Conservation (phyloP, 805 yeast species). For the Maudiozyma saulgeensis region DNA sequence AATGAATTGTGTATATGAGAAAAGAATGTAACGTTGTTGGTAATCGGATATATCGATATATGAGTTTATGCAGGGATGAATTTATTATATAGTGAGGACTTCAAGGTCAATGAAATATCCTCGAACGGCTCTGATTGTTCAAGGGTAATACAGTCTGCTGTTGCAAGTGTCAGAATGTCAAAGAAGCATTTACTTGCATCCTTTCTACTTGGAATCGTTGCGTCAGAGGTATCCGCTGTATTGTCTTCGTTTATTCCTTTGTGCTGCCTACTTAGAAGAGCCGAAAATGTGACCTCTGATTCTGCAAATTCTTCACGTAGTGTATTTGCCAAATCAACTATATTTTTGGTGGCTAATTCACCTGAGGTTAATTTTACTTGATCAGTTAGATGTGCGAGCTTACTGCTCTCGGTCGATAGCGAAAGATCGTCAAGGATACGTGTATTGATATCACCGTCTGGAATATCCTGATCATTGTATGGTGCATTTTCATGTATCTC, state of each 20-base stretch:
- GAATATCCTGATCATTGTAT: background rate
- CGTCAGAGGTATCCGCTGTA: no score
- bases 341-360: constrained; percentile 20
- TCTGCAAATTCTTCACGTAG: constrained; percentile 8
- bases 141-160: constrained; percentile 57
- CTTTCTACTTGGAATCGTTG: constrained; percentile 6
- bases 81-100: constrained; percentile 31
- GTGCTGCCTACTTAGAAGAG: background rate
- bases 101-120: constrained; percentile 43
- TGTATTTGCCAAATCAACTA: constrained; percentile 22
- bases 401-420: background rate
- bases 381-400: constrained; percentile 1
- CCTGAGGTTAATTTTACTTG: constrained; percentile 13
- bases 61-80: constrained; percentile 12
- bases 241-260: background rate
- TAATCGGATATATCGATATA: background rate
- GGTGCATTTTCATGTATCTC: no score
- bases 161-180: constrained; percentile 73
- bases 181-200: constrained; percentile 46
- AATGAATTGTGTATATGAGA: background rate
- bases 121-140: constrained; percentile 54
- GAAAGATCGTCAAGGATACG: background rate
- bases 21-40: background rate
- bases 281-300: constrained; percentile 4
- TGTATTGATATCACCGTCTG: background rate